Evolutionary conservation across 768 basidiomycete genomes (phyloP).

Genomic region (Kondoa malvinella): DNA sequence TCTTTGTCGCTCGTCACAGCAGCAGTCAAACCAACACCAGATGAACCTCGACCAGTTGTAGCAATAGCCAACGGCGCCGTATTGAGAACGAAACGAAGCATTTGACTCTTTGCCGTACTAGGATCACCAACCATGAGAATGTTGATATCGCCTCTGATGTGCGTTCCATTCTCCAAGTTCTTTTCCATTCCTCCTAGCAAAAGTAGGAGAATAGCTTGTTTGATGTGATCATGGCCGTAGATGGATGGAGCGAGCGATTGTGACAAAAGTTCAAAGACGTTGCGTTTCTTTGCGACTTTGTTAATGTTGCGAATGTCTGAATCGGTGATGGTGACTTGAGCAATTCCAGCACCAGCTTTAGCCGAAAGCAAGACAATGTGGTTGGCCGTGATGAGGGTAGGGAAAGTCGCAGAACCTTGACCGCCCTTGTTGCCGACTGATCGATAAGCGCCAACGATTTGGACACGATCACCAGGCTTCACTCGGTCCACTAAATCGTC

Average conservation of each 20-base stretch:
- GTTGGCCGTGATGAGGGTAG: conserved; percentile 83
- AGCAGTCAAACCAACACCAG: conserved; percentile 97
- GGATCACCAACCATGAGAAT: conserved; percentile 99
- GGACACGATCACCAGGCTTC: conserved; percentile 94
- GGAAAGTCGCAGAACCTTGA: conserved; percentile 61
- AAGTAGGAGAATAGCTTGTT: conserved; percentile 76
- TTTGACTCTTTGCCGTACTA: conserved; percentile 91
- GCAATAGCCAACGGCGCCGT: conserved; percentile 95
- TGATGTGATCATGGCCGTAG: conserved; percentile 89
- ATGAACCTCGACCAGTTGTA: conserved; percentile 90
- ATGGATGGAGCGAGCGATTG: conserved; percentile 95
- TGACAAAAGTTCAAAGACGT: conserved; percentile 75
- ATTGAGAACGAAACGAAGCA: conserved; percentile 85
- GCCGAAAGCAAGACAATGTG: conserved; percentile 87
- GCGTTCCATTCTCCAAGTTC: conserved; percentile 90
- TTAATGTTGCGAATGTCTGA: conserved; percentile 91
- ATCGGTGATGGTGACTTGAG: conserved; percentile 77
- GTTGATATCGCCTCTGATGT: conserved; percentile 98
- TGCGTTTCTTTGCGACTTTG: conserved; percentile 67
- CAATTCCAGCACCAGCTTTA: conserved; percentile 86
- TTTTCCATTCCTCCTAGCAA: conserved; percentile 94
- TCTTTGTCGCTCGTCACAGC: conserved; percentile 97
- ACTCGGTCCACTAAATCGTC: conserved; percentile 94
- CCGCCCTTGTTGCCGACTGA: conserved; percentile 76
- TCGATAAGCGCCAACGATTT: conserved; percentile 85